phyloP scores from a whole-genome alignment of 257 asterid species.

The Nemophila menziesii region DNA sequence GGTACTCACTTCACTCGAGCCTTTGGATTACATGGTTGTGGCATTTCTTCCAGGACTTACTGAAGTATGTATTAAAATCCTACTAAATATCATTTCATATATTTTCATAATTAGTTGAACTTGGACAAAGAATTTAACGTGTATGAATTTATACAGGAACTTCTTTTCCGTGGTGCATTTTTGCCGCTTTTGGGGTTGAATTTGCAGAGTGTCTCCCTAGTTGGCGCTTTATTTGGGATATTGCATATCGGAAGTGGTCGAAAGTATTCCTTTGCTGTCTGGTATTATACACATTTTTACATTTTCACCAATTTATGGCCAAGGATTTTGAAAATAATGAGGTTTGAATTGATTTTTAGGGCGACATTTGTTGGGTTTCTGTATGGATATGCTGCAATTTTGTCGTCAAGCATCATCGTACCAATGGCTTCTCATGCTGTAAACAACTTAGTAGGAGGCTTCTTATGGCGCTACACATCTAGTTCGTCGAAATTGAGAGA shows the following conservation, averaged over 20 bases:
- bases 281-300: constrained; percentile 27
- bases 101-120: neutral
- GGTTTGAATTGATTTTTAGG: constrained; percentile 31
- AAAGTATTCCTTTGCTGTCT: constrained; percentile 67
- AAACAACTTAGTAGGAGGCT: constrained; percentile 64
- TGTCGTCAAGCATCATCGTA: constrained; percentile 45
- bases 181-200: constrained; percentile 60
- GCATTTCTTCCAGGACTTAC: constrained; percentile 80
- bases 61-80: constrained; percentile 34
- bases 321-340: neutral
- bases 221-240: constrained; percentile 67
- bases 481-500: constrained; percentile 18
- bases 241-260: constrained; percentile 87
- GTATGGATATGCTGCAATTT: constrained; percentile 52
- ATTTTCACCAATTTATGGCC: no score
- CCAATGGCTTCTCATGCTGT: constrained; percentile 87
- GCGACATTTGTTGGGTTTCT: constrained; percentile 79
- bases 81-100: neutral
- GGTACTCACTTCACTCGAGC: constrained; percentile 77
- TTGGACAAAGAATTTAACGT: neutral
- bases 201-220: constrained; percentile 37
- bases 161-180: constrained; percentile 79
- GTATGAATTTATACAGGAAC: constrained; percentile 37
- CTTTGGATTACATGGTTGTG: constrained; percentile 61
- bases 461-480: constrained; percentile 56